These are phyloP conservation scores for Saccharomycopsis olivae DNA, from an alignment of 805 yeast species.

Conservation along the genomic window DNA sequence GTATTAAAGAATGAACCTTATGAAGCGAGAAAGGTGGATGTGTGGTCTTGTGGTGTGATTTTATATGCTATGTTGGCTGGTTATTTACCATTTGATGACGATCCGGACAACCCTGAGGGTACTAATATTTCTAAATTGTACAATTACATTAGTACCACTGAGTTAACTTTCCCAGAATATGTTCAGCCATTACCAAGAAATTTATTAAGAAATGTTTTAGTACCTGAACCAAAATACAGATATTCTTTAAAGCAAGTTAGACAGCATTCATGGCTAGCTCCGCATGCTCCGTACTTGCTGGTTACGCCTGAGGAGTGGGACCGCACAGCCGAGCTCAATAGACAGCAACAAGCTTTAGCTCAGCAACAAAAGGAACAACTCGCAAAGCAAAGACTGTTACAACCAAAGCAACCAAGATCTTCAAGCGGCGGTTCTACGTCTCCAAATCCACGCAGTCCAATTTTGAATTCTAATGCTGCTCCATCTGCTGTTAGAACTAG, in stretches of 20 bases:
- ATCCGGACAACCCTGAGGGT: constrained; percentile 93
- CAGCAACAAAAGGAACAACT: not conserved
- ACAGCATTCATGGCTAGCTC: constrained; percentile 81
- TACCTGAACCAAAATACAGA: constrained; percentile 76
- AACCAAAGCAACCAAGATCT: constrained; percentile 2
- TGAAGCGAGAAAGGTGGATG: constrained; percentile 83
- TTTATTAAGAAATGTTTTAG: constrained; percentile 70
- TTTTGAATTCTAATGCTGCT: not conserved
- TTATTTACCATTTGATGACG: constrained; percentile 93
- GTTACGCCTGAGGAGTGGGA: constrained; percentile 93
- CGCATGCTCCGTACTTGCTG: constrained; percentile 71
- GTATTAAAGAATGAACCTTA: constrained; percentile 80
- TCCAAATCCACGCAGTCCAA: not conserved
- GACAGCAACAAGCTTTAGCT: constrained; percentile 1
- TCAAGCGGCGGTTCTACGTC: not conserved
- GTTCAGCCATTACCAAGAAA: constrained; percentile 87
- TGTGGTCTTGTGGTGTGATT: constrained; percentile 92
- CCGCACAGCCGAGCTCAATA: constrained; percentile 24
- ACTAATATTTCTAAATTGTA: constrained; percentile 85
- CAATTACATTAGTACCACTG: constrained; percentile 83
- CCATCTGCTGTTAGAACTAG: constrained; percentile 2
- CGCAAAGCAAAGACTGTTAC: constrained; percentile 2
- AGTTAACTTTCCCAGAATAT: constrained; percentile 91
- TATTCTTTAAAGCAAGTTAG: constrained; percentile 58
- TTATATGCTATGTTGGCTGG: constrained; percentile 76